Evolutionary conservation across 768 basidiomycete genomes (phyloP).

Genomic region (Naganishia vishniacii): DNA sequence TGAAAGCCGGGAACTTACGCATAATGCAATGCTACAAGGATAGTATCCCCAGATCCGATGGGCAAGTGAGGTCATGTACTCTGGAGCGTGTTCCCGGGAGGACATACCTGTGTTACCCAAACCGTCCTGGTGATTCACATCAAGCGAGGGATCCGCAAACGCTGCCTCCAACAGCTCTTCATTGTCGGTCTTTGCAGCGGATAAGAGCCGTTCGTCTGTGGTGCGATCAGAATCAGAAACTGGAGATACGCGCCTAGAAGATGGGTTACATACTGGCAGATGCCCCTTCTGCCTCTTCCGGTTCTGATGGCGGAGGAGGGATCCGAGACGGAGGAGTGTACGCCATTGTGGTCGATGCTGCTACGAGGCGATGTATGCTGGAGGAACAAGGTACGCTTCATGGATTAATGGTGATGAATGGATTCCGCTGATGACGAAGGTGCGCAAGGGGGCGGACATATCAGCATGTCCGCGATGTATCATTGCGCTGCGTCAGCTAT

Average conservation of each 20-base stretch:
- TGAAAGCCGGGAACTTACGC: constrained; percentile 13
- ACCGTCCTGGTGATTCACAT: constrained; percentile 29
- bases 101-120: constrained; percentile 23
- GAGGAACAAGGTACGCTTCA: not conserved
- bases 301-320: constrained; percentile 20
- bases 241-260: not conserved
- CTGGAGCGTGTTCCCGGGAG: too few relatives aligned
- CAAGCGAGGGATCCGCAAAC: constrained; percentile 3
- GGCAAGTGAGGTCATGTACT: not conserved
- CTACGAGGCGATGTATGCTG: too few relatives aligned
- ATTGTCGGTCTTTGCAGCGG: constrained; percentile 28
- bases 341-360: constrained; percentile 3
- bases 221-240: not conserved
- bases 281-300: constrained; percentile 20
- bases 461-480: not conserved
- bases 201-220: constrained; percentile 23
- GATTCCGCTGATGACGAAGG: too few relatives aligned
- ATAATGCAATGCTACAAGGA: constrained; percentile 22
- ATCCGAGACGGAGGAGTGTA: not conserved
- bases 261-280: constrained; percentile 21
- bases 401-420: too few relatives aligned
- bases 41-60: not conserved
- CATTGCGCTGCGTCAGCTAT: constrained; percentile 13
- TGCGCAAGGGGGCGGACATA: too few relatives aligned
- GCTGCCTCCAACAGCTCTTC: constrained; percentile 25